Base-by-base conservation (phyloP, 371 early-diverging fungal species). In the Nematocida sp. region DNA sequence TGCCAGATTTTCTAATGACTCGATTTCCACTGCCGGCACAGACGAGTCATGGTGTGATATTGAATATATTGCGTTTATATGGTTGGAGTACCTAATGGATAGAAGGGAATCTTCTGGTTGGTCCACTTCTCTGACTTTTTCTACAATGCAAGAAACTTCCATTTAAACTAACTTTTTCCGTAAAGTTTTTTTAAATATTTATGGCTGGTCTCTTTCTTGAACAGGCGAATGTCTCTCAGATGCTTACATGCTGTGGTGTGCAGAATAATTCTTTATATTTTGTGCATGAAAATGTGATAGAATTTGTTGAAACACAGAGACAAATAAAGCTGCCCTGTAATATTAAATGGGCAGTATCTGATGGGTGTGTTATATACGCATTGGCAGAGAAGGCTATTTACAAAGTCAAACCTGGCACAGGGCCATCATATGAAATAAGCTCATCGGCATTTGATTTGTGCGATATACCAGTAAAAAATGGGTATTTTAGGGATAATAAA, bases 161-260 rank as follows among this genome's bases (percentile, higher is more conserved):
- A 45, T 45, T 42, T 64, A 39, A 44, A 64, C 11, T 23, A 40
- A 64, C 23, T 64, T 64, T 64, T 64, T 64, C 11, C 42, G 13
- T 64, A 27, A 39, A 27, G 13, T 64, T 64, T 64, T 64, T 64
- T 64, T 64, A 27, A 39, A 27, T 20, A 13, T 23, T 58, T 27
- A 64, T 64, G 64, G 27, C 13, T 11, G 42, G 64, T 42, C 44
- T 64, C 45, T 64, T 64, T 2, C 64, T 64, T 15, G 64, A 64
- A 44, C 33, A 44, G 42, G 23, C 42, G 23, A 39, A 42, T 23
- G 13, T 9, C 11, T 64, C 64, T 18, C 39, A 7, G 7, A 27
- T 27, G 42, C 15, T 64, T 18, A 64, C 13, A 27, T 64, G 64
- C 64, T 33, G 42, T 11, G 64, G 64, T 11, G 13, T 13, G 42